A percentile compares a stretch with the other conserved stretches of the same genome.
These are phyloP conservation scores for Entomortierella lignicola DNA, from an alignment of 192 early-diverging fungal genomes.

Conservation along the genomic window DNA sequence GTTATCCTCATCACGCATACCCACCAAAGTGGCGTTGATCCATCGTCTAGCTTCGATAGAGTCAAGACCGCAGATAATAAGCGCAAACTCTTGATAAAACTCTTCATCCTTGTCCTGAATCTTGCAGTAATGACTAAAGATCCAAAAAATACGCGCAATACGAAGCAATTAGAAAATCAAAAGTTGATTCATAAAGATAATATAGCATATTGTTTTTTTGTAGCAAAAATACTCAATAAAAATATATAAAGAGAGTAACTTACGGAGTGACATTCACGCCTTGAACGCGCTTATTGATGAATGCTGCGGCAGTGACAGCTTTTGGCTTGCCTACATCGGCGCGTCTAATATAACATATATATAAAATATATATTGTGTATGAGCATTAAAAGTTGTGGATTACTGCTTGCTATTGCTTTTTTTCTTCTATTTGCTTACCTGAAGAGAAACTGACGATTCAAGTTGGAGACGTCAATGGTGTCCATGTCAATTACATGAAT, in stretches of 20 bases:
- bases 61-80: slow-evolving; percentile 95
- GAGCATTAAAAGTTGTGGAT: too few species aligned
- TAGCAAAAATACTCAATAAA: too few species aligned
- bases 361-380: slow-evolving; percentile 4
- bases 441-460: slow-evolving; percentile 89
- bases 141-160: too few species aligned
- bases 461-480: slow-evolving; percentile 86
- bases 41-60: slow-evolving; percentile 95
- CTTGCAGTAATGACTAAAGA: slow-evolving; percentile 76
- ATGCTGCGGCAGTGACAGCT: slow-evolving; percentile 81
- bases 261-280: slow-evolving; percentile 78
- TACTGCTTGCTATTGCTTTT: too few species aligned
- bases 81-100: slow-evolving; percentile 88
- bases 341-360: slow-evolving; percentile 45
- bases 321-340: slow-evolving; percentile 83
- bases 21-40: slow-evolving; percentile 93
- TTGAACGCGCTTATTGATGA: slow-evolving; percentile 76
- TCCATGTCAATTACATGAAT: slow-evolving; percentile 93
- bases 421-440: slow-evolving; percentile 61
- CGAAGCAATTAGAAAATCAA: neutral
- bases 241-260: slow-evolving; percentile 17
- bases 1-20: slow-evolving; percentile 80
- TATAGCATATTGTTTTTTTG: too few species aligned
- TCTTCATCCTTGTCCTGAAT: slow-evolving; percentile 98
- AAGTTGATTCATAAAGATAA: too few species aligned